A percentile compares a stretch with the other conserved stretches of the same genome.
Conservation (phyloP, 2,329 filamentous ascomycete species). For the Colletotrichum tabaci region DNA sequence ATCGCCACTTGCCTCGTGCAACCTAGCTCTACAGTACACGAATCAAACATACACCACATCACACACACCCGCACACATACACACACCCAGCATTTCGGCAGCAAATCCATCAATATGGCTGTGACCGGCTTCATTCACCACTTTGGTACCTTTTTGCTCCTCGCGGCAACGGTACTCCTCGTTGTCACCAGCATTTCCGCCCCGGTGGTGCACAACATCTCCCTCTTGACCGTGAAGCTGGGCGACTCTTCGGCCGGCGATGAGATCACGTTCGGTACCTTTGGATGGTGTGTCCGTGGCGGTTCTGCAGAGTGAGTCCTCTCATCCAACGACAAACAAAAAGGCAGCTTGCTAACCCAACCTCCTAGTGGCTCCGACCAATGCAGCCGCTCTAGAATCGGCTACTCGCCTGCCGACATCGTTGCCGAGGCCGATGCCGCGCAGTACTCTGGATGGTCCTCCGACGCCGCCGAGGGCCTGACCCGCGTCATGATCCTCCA, state of each 20-base stretch:
- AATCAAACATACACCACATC: neutral
- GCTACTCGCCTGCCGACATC: constrained; percentile 68
- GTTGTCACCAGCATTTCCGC: constrained; percentile 72
- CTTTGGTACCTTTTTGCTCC: constrained; percentile 71
- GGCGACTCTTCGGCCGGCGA: constrained; percentile 52
- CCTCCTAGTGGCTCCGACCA: constrained; percentile 54
- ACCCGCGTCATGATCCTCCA: constrained; percentile 75
- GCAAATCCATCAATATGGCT: constrained; percentile 57
- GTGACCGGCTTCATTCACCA: constrained; percentile 67
- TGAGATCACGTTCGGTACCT: constrained; percentile 70
- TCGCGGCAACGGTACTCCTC: constrained; percentile 69
- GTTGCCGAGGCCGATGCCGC: constrained; percentile 56
- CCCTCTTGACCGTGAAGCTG: constrained; percentile 68
- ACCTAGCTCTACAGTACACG: constrained; percentile 3
- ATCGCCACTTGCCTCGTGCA: constrained; percentile 18
- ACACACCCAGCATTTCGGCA: constrained; percentile 12
- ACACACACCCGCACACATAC: no score
- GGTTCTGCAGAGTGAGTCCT: constrained; percentile 45
- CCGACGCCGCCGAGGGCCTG: constrained; percentile 62
- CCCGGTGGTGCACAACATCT: constrained; percentile 70
- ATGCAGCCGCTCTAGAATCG: constrained; percentile 65
- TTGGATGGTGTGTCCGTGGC: constrained; percentile 68
- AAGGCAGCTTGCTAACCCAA: constrained; percentile 3
- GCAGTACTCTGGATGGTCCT: constrained; percentile 59
- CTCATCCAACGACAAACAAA: neutral